A percentile compares a stretch with the other conserved stretches of the same genome.
Conservation (phyloP, 2,329 filamentous ascomycete genomes). For the Macrophomina tecta region DNA sequence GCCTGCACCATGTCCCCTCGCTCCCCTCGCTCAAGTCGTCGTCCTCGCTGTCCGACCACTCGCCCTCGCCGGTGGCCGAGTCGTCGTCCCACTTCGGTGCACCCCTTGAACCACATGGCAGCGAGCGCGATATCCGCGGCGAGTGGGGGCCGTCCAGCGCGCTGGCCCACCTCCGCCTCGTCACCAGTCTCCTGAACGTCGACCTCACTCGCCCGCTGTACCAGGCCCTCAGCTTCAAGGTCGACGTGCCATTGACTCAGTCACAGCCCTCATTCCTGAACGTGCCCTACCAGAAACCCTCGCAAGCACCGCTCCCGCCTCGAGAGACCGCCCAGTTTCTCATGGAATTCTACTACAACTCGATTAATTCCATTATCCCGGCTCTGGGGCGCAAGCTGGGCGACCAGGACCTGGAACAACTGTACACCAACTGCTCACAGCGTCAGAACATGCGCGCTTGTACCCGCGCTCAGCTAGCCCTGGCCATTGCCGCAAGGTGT, state of each 20-base stretch:
- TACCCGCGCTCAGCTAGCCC: slow-evolving; percentile 18
- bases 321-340: slow-evolving; percentile 20
- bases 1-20: slow-evolving; percentile 14
- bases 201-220: slow-evolving; percentile 24
- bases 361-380: slow-evolving; percentile 16
- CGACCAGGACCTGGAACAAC: slow-evolving; percentile 20
- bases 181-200: slow-evolving; percentile 21
- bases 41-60: slow-evolving; percentile 12
- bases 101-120: background rate
- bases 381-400: slow-evolving; percentile 20
- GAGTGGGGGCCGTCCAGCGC: slow-evolving; percentile 27
- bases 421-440: slow-evolving; percentile 15
- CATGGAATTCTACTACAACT: slow-evolving; percentile 28
- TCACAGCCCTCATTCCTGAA: background rate
- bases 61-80: background rate
- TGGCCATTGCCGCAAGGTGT: slow-evolving; percentile 15
- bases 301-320: slow-evolving; percentile 10
- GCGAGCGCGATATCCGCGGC: background rate
- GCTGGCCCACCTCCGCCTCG: slow-evolving; percentile 22
- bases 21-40: slow-evolving; percentile 15
- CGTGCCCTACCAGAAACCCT: background rate
- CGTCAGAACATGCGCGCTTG: slow-evolving; percentile 23
- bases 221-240: slow-evolving; percentile 15
- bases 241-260: slow-evolving; percentile 22
- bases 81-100: background rate